Base-by-base conservation (phyloP, 768 basidiomycete species). In the Leccinum longicurvipes region DNA sequence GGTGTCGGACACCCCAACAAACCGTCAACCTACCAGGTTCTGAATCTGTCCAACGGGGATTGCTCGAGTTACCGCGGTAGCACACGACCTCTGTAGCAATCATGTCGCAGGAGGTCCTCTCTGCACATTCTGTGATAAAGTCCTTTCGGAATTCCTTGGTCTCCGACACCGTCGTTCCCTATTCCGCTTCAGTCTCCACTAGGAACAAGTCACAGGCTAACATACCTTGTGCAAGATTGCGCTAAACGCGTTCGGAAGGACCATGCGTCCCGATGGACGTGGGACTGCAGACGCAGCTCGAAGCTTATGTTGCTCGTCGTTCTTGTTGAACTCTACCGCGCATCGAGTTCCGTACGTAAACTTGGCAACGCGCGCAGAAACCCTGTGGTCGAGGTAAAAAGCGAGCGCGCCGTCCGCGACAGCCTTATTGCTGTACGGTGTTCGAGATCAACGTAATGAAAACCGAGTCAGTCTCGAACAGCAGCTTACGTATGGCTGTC, bases 401-500 rank as follows among this genome's bases (percentile, higher is more conserved):
- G 73, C 73, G 10, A 78, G 55, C 12, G 75, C 78, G 1, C 78
- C 78, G 19, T 78, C 76, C 4, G 79, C 73, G 12, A 80, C 78
- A 0, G 78, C 79, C 53, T 78, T 79, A 32, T 73, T 77, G 27
- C 79, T 79, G 50, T n/a, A 17, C 36, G 6, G n/a, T 5, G 25
- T 49, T 32, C 7, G 6, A n/a, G 8, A 31, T 49, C 9, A 47
- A 6, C 8, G 11, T 28, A 17, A 27, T 47, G 9, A 36, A 34
- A 54, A 17, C 11, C n/a, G 8, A 23, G 8, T 27, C 32, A 2
- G n/a, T 25, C 14, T 32, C 7, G 19, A 41, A 67, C 70, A 27
- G 17, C 54, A 25, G 9, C 67, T 57, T 12, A 81, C 83, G 82
- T 74, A 62, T 81, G 78, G 29, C 74, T 75, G 52, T 83, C 80